Evolutionary conservation across 2,329 filamentous ascomycete genomes (phyloP).

Genomic region (Sporothrix brasiliensis): DNA sequence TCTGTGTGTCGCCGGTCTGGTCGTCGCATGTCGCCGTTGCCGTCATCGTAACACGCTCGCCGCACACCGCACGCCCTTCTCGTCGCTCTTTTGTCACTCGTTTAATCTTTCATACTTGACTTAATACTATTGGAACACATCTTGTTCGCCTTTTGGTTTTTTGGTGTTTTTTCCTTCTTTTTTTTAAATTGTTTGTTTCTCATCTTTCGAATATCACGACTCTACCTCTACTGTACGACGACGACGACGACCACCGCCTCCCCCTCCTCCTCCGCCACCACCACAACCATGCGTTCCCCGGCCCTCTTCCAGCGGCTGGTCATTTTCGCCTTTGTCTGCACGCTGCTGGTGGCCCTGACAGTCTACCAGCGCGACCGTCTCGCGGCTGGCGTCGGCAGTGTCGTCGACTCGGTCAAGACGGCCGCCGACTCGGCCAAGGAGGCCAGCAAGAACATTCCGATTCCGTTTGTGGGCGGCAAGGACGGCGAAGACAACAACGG

Average conservation of each 20-base stretch:
- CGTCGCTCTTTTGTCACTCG: slow-evolving; percentile 2
- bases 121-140: no score
- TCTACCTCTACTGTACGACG: background rate
- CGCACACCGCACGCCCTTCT: no score
- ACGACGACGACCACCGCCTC: background rate
- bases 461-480: background rate
- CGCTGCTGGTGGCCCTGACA: slow-evolving; percentile 25
- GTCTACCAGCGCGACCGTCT: slow-evolving; percentile 32
- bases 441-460: slow-evolving; percentile 24
- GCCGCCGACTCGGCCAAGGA: background rate
- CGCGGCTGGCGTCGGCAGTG: slow-evolving; percentile 28
- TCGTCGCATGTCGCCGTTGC: no score
- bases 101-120: background rate
- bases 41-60: no score
- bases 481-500: no score
- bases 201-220: background rate
- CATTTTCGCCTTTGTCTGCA: slow-evolving; percentile 27
- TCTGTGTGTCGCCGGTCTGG: background rate
- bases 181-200: background rate
- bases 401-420: slow-evolving; percentile 28
- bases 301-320: slow-evolving; percentile 22
- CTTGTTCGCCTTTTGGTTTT: no score
- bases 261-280: background rate
- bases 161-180: background rate
- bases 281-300: slow-evolving; percentile 14